These are phyloP conservation scores for Brasilioporus rufonigricans DNA, from an alignment of 768 basidiomycete genomes.

Conservation along the genomic window DNA sequence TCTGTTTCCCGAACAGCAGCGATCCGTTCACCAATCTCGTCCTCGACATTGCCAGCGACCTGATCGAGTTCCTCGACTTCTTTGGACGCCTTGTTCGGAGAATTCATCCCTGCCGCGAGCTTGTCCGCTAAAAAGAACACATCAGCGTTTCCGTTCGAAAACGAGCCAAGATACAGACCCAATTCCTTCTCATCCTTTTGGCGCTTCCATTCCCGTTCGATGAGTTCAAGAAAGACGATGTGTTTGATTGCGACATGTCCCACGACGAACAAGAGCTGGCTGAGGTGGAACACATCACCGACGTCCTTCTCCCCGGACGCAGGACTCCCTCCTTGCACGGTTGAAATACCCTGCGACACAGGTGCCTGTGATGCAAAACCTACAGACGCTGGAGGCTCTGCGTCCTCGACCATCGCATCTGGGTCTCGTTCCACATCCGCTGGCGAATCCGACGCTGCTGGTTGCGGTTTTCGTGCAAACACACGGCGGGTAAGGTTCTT, in stretches of 20 bases:
- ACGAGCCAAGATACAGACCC: constrained; percentile 43
- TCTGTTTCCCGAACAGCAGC: constrained; percentile 82
- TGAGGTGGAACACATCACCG: constrained; percentile 84
- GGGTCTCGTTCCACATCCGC: constrained; percentile 35
- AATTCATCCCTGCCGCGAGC: constrained; percentile 39
- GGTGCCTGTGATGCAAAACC: constrained; percentile 19
- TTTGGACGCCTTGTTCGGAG: constrained; percentile 44
- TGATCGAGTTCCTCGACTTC: constrained; percentile 90
- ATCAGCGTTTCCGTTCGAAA: not conserved
- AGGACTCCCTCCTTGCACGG: constrained; percentile 6
- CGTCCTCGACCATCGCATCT: constrained; percentile 51
- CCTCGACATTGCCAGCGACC: constrained; percentile 95
- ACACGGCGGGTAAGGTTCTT: constrained; percentile 75
- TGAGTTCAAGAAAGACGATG: constrained; percentile 91
- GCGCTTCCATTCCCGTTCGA: constrained; percentile 94
- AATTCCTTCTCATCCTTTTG: constrained; percentile 88
- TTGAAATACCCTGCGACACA: constrained; percentile 18
- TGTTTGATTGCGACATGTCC: constrained; percentile 98
- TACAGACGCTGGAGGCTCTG: constrained; percentile 30
- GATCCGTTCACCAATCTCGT: constrained; percentile 95
- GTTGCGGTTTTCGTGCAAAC: constrained; percentile 44
- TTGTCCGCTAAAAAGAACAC: constrained; percentile 49
- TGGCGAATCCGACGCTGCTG: not conserved
- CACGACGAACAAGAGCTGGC: constrained; percentile 92
- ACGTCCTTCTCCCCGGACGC: constrained; percentile 44